Percentiles rank a stretch among this genome's conserved stretches.
Conservation (phyloP, 371 early-diverging fungal species). For the Rhizopus delemar region DNA sequence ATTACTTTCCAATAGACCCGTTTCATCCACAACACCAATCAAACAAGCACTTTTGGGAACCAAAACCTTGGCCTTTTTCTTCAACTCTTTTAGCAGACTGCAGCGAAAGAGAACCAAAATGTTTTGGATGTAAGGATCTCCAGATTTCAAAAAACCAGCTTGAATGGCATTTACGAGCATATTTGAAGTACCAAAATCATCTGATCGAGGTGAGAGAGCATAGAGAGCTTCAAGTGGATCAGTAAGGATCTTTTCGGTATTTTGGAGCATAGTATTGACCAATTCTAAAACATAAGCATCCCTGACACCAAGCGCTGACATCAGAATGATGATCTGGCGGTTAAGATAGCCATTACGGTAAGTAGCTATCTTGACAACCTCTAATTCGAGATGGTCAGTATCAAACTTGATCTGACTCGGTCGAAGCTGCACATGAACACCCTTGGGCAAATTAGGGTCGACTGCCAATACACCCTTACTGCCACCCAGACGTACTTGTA, state of each 20-base stretch:
- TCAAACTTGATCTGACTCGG: constrained; percentile 74
- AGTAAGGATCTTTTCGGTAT: constrained; percentile 49
- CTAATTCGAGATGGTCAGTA: constrained; percentile 58
- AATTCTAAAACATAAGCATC: constrained; percentile 55
- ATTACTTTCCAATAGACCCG: constrained; percentile 57
- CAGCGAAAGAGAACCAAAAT: constrained; percentile 55
- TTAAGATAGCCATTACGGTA: constrained; percentile 68
- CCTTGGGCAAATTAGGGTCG: constrained; percentile 26
- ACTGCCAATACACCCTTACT: constrained; percentile 77
- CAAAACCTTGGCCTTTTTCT: constrained; percentile 69
- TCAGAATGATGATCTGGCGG: constrained; percentile 70
- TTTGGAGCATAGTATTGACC: constrained; percentile 45
- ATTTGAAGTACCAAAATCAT: constrained; percentile 56
- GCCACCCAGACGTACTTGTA: constrained; percentile 82
- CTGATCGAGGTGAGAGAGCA: constrained; percentile 49
- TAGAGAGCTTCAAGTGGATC: constrained; percentile 49
- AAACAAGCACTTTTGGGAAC: constrained; percentile 69
- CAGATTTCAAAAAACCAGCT: constrained; percentile 55
- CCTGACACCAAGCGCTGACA: constrained; percentile 66
- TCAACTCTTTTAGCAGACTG: constrained; percentile 60
- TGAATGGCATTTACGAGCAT: constrained; percentile 55
- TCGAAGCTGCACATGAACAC: constrained; percentile 56
- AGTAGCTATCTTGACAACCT: constrained; percentile 61
- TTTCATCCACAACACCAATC: constrained; percentile 83
- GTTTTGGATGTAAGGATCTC: constrained; percentile 63